Evolutionary conservation across 805 yeast genomes (phyloP), one percentile per base, ranked within the genome.

Genomic region (Lipomyces sp.): DNA sequence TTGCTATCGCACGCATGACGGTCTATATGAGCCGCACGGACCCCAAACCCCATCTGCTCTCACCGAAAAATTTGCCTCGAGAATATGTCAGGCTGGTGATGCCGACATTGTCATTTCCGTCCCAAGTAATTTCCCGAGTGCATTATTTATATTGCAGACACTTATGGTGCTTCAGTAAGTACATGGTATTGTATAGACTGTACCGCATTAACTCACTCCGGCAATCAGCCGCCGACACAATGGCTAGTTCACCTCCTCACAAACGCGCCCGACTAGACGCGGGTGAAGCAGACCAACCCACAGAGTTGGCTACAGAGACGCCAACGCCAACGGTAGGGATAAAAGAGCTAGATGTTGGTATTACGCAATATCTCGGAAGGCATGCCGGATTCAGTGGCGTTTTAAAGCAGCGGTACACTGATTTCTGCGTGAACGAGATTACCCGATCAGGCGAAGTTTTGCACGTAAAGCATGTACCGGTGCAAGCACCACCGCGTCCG

Each of bases 371-470:
- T 73, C 78, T 92, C 45, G 85, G 86, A 58, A 75, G 81, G 1
- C 82, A 80, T 3, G 73, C 81, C 8, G 96, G 97, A 2, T 91
- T 95, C 70, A 76, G 77, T 18, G 99, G 98, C 2, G 82, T 84
- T 13, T 81, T 95, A 73, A 95, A 95, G 77, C 96, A 90, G 75
- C 82, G 97, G 39, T 70, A 65, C 78, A 88, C 97, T 11, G 99
- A 95, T 76, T 95, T 95, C 76, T 83, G 91, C 75, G 99, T 95
- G 56, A 91, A 92, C 77, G 99, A 95, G 77, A 89, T 95, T 64
- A 89, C 83, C 67, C 72, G 78, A 37, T 79, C 85, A 30, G 96
- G 90, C 0, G 78, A 84, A 1, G 97, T 92, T 1, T 84, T 93
- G 11, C 93, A 88, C 76, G 81, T 95, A 68, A 76, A 79, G 8